phyloP scores from a whole-genome alignment of 2,329 filamentous ascomycete species.

The Talaromyces sp. region DNA sequence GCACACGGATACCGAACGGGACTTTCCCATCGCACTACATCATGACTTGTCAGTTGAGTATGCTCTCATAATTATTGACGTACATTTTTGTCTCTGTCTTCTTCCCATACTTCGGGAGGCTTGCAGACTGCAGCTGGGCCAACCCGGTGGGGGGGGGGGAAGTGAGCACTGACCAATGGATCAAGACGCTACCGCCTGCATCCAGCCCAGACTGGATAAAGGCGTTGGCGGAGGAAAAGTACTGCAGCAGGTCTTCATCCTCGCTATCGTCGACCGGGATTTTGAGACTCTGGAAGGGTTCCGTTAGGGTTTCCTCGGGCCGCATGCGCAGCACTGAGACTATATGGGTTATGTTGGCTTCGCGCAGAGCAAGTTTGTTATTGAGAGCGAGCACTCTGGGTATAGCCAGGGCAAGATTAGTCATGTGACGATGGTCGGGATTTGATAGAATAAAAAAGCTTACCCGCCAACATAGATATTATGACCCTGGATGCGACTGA shows the following conservation, averaged over 20 bases:
- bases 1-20: conserved; percentile 76
- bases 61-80: background rate
- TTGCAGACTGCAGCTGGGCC: background rate
- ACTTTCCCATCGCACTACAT: conserved; percentile 86
- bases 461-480: conserved; percentile 78
- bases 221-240: conserved; percentile 69
- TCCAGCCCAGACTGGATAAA: conserved; percentile 78
- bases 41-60: background rate
- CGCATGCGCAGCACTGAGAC: conserved; percentile 62
- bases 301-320: conserved; percentile 48
- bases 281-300: conserved; percentile 63
- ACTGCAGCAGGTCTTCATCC: conserved; percentile 76
- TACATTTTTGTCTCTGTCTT: background rate
- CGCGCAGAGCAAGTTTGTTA: conserved; percentile 61
- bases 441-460: conserved; percentile 13
- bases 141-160: background rate
- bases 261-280: conserved; percentile 88
- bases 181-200: conserved; percentile 54
- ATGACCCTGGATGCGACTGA: conserved; percentile 63
- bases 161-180: conserved; percentile 59
- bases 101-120: background rate
- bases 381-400: conserved; percentile 72
- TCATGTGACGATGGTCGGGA: background rate
- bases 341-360: conserved; percentile 78
- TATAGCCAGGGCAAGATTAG: background rate